Base-by-base conservation (phyloP, 345 rosid species). In the thale cress (Arabidopsis thaliana) region DNA sequence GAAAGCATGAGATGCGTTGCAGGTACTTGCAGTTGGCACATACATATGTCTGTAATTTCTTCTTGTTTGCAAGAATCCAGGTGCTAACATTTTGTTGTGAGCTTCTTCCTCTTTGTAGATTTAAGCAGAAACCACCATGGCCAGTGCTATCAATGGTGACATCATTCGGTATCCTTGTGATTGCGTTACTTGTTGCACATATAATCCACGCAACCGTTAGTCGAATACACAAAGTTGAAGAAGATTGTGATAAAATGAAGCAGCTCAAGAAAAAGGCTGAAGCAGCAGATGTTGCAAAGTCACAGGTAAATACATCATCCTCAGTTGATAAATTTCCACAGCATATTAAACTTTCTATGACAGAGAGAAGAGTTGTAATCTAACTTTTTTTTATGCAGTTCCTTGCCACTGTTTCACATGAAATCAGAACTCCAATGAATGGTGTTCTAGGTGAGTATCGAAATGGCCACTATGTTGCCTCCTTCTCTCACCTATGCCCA, bases 371-470 rank as follows among this genome's bases (percentile, higher is more conserved):
- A 24, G 22, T 63, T 61, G 76, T 78, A 33, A 71, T 65, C 55
- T 65, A 67, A 40, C 63, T 55, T 60, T 36, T 66, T 34, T 33
- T 72, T 42, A 14, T 87, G 83, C 83, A 94, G 98, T 94, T 94
- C 81, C 98, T 94, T 78, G 98, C 98, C 69, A 94, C 98, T 6
- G 97, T 94, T 79, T 94, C 98, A 51, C 98, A 94, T 70, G 98
- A 94, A 87, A 94, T 94, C 79, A 83, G 98, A 80, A 94, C 98
- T 76, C 98, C 97, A 40, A 91, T 94, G 97, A 94, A 94, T 76
- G 98, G 98, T 76, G 97, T 94, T 79, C 85, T 94, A 66, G 98
- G 98, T 91, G 78, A 86, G 96, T 80, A 69, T 64, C 34, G 38
- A 66, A 62, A 33, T 61, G 7, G 40, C 66, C 34, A 34, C 57